Evolutionary conservation across 2,329 filamentous ascomycete species (phyloP).

Genomic region (Leptographium lundbergii): DNA sequence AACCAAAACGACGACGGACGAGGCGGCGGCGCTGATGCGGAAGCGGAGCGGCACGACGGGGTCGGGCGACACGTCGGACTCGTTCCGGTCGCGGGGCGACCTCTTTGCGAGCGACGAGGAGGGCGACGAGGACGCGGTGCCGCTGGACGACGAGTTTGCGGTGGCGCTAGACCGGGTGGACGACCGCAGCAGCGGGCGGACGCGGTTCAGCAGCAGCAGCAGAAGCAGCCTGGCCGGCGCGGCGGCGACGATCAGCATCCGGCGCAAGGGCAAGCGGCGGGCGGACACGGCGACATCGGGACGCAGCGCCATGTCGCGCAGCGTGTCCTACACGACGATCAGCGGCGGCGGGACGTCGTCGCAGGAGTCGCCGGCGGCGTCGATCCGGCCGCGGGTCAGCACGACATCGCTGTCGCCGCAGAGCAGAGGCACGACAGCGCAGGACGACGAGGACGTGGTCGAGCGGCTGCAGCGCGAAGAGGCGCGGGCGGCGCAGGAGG

Average conservation of each 20-base stretch:
- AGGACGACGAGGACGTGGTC: conserved; percentile 28
- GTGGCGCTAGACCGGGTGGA: conserved; percentile 69
- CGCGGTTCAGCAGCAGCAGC: conserved; percentile 31
- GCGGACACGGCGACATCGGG: conserved; percentile 9
- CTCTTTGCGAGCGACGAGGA: conserved; percentile 77
- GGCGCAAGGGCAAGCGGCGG: conserved; percentile 28
- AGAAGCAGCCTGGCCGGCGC: conserved; percentile 26
- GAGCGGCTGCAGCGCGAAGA: conserved; percentile 43
- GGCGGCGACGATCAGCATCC: conserved; percentile 47
- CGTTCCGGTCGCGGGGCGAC: conserved; percentile 76
- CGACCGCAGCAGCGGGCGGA: conserved; percentile 60
- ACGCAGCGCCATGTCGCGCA: conserved; percentile 29
- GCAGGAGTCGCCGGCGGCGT: conserved; percentile 36
- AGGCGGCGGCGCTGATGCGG: conserved; percentile 19
- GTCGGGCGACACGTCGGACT: conserved; percentile 74
- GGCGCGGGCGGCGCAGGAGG: conserved; percentile 33
- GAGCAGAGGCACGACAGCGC: not conserved
- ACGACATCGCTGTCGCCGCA: conserved; percentile 7
- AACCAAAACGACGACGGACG: not conserved
- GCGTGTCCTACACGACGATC: conserved; percentile 47
- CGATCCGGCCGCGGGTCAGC: conserved; percentile 11
- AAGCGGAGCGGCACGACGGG: conserved; percentile 67
- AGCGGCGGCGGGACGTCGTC: conserved; percentile 38
- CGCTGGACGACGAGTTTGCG: conserved; percentile 83
- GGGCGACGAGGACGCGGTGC: conserved; percentile 87